phyloP scores from a whole-genome alignment of 1,284 basidiomycete species.

The Apiotrichum mycotoxinovorans region DNA sequence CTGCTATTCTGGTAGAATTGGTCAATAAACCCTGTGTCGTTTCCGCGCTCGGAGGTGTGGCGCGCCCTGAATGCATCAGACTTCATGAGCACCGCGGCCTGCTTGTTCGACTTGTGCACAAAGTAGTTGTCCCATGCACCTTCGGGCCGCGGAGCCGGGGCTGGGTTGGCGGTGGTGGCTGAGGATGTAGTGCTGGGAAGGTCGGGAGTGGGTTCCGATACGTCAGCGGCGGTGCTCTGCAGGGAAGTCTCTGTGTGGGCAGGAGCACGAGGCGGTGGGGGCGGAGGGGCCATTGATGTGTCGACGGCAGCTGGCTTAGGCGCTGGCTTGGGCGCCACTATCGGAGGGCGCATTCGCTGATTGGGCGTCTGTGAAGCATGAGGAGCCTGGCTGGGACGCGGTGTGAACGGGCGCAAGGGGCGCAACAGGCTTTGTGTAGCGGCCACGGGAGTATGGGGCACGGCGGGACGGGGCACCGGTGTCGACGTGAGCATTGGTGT shows the following conservation, averaged over 20 bases:
- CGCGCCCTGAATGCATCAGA: constrained; percentile 76
- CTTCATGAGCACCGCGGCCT: constrained; percentile 71
- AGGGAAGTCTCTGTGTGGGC: too few relatives aligned
- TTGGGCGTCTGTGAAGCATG: not conserved
- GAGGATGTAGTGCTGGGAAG: not conserved
- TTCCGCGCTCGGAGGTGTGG: constrained; percentile 70
- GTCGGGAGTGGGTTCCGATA: too few relatives aligned
- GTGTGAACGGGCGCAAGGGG: not conserved
- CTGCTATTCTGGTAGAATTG: constrained; percentile 88
- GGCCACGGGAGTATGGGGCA: not conserved
- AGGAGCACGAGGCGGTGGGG: too few relatives aligned
- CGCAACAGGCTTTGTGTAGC: constrained; percentile 3
- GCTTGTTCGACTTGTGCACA: constrained; percentile 55
- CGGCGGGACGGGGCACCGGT: too few relatives aligned
- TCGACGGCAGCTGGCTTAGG: too few relatives aligned
- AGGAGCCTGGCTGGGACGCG: not conserved
- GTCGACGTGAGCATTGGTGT: not conserved
- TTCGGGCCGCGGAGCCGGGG: too few relatives aligned
- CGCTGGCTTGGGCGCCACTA: too few relatives aligned
- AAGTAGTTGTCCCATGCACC: constrained; percentile 54
- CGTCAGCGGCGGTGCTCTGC: too few relatives aligned
- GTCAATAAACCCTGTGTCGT: constrained; percentile 75
- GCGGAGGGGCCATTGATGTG: too few relatives aligned
- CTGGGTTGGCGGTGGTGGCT: constrained; percentile 22
- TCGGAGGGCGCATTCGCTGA: not conserved